Percentiles rank a stretch among this genome's conserved stretches.
Conservation (phyloP, 352 stramenopile species). For the Globisporangium iwayamae region DNA sequence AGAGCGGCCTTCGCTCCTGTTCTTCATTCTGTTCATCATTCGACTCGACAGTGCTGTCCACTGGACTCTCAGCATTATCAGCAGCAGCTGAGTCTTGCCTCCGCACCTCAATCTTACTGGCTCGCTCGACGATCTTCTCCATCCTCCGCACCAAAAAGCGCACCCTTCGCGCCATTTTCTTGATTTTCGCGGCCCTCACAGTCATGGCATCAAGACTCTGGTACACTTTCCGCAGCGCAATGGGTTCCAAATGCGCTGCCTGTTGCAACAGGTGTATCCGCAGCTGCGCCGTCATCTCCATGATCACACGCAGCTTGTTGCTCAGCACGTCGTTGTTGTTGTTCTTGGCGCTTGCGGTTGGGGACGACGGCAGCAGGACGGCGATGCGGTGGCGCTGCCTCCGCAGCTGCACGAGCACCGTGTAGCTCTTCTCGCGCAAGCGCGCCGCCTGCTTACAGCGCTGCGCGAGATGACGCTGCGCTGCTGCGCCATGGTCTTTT, state of each 20-base stretch:
- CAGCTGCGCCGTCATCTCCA: slow-evolving; percentile 9
- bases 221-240: slow-evolving; percentile 3
- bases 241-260: not conserved
- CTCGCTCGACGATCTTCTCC: not conserved
- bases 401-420: not conserved
- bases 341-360: not conserved
- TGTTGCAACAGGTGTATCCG: slow-evolving; percentile 10
- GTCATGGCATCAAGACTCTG: not conserved
- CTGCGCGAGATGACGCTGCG: slow-evolving; percentile 2
- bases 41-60: not conserved
- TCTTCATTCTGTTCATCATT: not conserved
- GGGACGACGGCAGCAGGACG: not conserved
- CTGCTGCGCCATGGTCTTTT: not conserved
- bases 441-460: not conserved
- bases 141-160: not conserved
- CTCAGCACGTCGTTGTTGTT: not conserved
- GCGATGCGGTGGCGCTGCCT: slow-evolving; percentile 4
- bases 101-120: not conserved
- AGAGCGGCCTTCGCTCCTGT: not conserved
- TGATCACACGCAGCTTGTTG: not conserved
- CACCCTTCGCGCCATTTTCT: not conserved
- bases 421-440: not conserved
- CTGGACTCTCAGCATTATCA: not conserved
- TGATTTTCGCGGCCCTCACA: not conserved
- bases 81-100: not conserved